Percentiles rank a stretch among this genome's conserved stretches.
Evolutionary conservation across 2,329 filamentous ascomycete genomes (phyloP).

Genomic region (Hyphodiscus sp.): DNA sequence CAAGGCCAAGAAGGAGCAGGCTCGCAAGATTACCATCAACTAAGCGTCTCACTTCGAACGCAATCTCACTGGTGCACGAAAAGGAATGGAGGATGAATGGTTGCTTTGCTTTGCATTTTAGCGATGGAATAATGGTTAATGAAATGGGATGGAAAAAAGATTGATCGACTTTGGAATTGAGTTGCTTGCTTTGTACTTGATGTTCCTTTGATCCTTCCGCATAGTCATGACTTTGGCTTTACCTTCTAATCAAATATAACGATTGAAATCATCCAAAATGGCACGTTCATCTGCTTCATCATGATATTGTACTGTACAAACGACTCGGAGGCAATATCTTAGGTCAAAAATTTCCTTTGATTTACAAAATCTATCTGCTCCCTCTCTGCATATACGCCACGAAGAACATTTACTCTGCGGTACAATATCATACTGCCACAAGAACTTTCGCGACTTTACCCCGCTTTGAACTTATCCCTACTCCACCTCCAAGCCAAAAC

Average conservation of each 20-base stretch:
- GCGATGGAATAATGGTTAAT: background rate
- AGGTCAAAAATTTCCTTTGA: too few relatives aligned
- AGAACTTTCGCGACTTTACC: too few relatives aligned
- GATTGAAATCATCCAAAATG: background rate
- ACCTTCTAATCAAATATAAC: background rate
- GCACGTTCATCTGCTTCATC: background rate
- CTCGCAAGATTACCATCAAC: conserved; percentile 44
- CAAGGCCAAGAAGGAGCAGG: conserved; percentile 54
- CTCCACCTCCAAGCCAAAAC: too few relatives aligned
- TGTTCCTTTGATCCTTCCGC: background rate
- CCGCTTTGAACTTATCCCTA: too few relatives aligned
- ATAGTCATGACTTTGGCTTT: background rate
- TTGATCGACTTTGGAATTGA: background rate
- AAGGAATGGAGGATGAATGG: background rate
- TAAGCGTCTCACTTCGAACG: conserved; percentile 7
- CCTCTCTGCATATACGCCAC: too few relatives aligned
- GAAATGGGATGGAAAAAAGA: background rate
- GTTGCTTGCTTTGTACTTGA: background rate
- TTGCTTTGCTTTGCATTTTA: background rate
- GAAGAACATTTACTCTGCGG: too few relatives aligned
- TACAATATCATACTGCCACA: too few relatives aligned
- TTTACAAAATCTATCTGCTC: too few relatives aligned
- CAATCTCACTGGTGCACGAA: background rate
- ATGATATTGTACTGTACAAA: background rate
- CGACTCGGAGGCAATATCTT: too few relatives aligned